These are phyloP conservation scores for Sporothrix luriei DNA, from an alignment of 2,329 filamentous ascomycete species.

Conservation along the genomic window DNA sequence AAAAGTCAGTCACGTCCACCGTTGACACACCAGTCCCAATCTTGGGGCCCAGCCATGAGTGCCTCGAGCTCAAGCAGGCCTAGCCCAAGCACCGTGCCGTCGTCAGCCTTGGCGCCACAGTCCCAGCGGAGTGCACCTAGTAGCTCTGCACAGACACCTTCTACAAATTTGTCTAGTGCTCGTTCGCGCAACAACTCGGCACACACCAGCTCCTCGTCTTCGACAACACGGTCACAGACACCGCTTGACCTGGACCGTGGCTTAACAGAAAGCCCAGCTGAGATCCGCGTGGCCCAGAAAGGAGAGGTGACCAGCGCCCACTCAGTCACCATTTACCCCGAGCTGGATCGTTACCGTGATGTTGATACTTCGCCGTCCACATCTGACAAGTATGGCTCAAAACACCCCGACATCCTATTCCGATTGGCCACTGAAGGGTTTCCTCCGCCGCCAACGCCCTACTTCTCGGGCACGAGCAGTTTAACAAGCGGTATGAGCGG, in stretches of 20 bases:
- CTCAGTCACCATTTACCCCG: constrained; percentile 57
- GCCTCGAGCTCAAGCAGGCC: constrained; percentile 29
- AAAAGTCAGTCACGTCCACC: constrained; percentile 42
- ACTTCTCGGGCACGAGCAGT: constrained; percentile 62
- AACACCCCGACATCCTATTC: constrained; percentile 54
- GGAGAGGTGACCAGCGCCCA: constrained; percentile 47
- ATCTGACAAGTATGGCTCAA: constrained; percentile 40
- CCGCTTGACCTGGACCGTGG: constrained; percentile 49
- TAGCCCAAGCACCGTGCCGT: constrained; percentile 39
- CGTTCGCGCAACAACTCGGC: constrained; percentile 44
- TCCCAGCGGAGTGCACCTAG: background rate
- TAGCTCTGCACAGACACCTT: constrained; percentile 39
- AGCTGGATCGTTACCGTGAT: constrained; percentile 63
- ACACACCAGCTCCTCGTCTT: constrained; percentile 50
- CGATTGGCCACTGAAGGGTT: constrained; percentile 65
- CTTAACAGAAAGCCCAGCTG: constrained; percentile 50
- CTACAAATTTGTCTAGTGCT: constrained; percentile 54
- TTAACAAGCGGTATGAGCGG: constrained; percentile 63
- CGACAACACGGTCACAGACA: constrained; percentile 46
- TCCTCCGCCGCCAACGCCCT: constrained; percentile 64
- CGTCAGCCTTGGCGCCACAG: constrained; percentile 28
- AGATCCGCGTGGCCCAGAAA: constrained; percentile 49
- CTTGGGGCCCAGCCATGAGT: constrained; percentile 47
- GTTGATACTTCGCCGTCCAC: constrained; percentile 44
- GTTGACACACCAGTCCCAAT: constrained; percentile 49